Base-by-base conservation (phyloP, 2,329 filamentous ascomycete genomes). In the Colletotrichum falcatum region DNA sequence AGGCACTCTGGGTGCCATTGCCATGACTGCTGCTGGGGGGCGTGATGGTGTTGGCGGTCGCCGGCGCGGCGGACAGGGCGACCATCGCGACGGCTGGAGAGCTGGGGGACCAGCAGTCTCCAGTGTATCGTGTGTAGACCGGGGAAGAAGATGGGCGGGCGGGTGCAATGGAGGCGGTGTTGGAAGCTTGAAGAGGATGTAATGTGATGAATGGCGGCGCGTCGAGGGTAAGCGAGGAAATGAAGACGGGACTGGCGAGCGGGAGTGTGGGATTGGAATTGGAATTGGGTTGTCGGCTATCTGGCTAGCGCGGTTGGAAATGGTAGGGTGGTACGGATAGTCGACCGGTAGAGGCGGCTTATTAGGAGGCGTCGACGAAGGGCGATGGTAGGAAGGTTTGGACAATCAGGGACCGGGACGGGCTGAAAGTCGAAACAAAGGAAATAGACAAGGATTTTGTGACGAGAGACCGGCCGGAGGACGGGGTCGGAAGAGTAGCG, bases 11-110 rank as follows among this genome's bases (percentile, higher is more conserved):
- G 55, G 85, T 81, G 56, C 81, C 86, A 55, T 86, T 81, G 58
- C 81, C 86, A 76, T 88, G 83, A 65, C 83, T 83, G 76, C 84
- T 87, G 73, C 81, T 82, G 20, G 86, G 82, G 67, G 85, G 83
- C 72, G 83, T 84, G 70, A 88, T 79, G 55, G 81, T 80, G 65
- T 84, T 82, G 71, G 84, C 81, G 61, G 84, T 81, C 72, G 83
- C 83, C 72, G 84, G 83, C 74, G 81, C 81, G 74, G 85, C 80
- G 74, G 87, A 86, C 78, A 89, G 83, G 77, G 85, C 82, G 75
- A 87, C 83, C 87, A 88, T 89, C 73, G 70, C 72, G 64, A 72
- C 62, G 72, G 66, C 65, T 65, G 69, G 66, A 70, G 69, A 70
- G 65, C 69, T 71, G 69, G 69, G 51, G 26, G 18, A 26, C 48